Base-by-base conservation (phyloP, 176 grass and related monocot species). In the Juncus effusus region DNA sequence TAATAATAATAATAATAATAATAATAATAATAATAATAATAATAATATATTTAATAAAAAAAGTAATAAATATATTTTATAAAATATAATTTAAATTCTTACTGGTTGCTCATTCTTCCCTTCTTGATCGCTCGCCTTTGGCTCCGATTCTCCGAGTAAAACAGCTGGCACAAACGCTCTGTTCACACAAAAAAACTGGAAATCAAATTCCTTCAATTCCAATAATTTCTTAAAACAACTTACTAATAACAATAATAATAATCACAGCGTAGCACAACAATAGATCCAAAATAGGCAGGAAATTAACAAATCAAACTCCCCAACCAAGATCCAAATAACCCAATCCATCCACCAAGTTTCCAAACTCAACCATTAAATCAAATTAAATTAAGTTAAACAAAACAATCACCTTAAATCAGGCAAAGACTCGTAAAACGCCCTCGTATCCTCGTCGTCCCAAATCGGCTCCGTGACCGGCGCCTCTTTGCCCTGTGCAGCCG, bases 381-480 rank as follows among this genome's bases (percentile, higher is more conserved):
- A 47, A 50, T 12, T 39, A 40, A 16, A 69, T 14, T 14, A 16
- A 6, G 35, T 56, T 37, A 13, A 72, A 12, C 38, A 69, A 47
- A 77, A 80, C 40, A 71, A n/a, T 69, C 76, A 93, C 95, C 95
- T 99, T 39, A 99, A 83, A 77, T 94, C 89, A 76, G 95, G 89
- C 78, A 99, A 85, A 42, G 85, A 93, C 77, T 99, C 95, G 62
- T 99, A 99, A 73, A 99, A 99, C 38, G 95, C 65, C 60, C 80
- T 93, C n/a, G 95, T 99, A 76, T 99, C 95, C 41, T 99, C 95
- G 63, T 99, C 89, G 63, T 99, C 95, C 95, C 95, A 99, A 73
- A 99, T 80, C 75, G 95, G 89, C 78, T 99, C 95, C 72, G 87
- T 57, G 38, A 71, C 58, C 63, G 95, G 78, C 68, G 78, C 62